These are phyloP conservation scores for Cucumis melo DNA, from an alignment of 306 rosid species.

Conservation along the genomic window DNA sequence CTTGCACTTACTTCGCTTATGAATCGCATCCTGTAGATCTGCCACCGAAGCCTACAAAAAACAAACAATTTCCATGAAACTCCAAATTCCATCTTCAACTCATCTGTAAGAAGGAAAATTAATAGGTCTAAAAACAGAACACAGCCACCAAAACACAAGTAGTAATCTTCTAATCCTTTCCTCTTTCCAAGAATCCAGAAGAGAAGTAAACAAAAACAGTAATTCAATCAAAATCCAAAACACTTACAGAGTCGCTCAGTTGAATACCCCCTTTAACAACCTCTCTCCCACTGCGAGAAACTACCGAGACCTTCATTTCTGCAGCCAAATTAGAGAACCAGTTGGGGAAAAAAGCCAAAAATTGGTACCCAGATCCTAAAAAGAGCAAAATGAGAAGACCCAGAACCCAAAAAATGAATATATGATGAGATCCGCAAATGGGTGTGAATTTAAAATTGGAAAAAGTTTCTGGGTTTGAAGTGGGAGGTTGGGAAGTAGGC, in stretches of 20 bases:
- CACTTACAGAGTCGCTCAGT: conserved; percentile 62
- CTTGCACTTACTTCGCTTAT: conserved; percentile 58
- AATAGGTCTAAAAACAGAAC: neutral
- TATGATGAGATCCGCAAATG: neutral
- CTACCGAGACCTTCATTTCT: conserved; percentile 69
- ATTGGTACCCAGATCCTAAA: conserved; percentile 17
- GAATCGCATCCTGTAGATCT: conserved; percentile 86
- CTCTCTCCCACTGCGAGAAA: conserved; percentile 78
- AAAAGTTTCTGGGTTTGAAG: neutral
- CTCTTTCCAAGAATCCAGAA: neutral
- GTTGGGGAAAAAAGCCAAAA: conserved; percentile 11
- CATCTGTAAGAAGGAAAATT: neutral
- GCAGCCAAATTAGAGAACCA: conserved; percentile 14
- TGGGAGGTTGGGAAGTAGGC: conserved; percentile 1
- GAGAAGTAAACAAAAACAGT: neutral
- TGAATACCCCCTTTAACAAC: conserved; percentile 67
- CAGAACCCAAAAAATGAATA: neutral
- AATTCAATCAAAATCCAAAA: neutral
- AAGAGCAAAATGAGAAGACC: neutral
- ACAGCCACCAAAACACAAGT: neutral
- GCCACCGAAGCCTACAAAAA: conserved; percentile 73
- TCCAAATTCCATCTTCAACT: neutral
- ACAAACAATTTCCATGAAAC: neutral
- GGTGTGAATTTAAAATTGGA: neutral
- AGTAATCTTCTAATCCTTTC: neutral